Evolutionary conservation across 208 protist genomes (phyloP).

Genomic region (Leishmania braziliensis): DNA sequence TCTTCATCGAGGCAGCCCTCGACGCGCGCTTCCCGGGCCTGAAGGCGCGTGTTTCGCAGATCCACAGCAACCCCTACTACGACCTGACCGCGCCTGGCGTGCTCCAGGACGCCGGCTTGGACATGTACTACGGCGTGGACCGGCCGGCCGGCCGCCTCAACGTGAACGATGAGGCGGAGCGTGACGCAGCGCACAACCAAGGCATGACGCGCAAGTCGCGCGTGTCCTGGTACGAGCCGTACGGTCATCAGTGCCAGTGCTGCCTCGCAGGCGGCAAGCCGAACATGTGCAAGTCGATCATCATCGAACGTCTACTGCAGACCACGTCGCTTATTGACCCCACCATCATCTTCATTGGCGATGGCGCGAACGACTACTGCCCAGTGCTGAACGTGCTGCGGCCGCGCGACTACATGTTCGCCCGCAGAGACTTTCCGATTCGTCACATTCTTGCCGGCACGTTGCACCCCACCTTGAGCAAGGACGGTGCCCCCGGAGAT

Average conservation of each 20-base stretch:
- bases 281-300: constrained; percentile 89
- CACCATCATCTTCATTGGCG: constrained; percentile 87
- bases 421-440: constrained; percentile 60
- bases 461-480: neutral
- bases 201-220: constrained; percentile 46
- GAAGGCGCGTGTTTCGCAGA: constrained; percentile 56
- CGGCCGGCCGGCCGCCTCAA: constrained; percentile 15
- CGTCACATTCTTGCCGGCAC: constrained; percentile 49
- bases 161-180: constrained; percentile 51
- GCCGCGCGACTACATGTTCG: constrained; percentile 82
- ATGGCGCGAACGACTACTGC: constrained; percentile 88
- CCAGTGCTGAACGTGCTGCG: constrained; percentile 78
- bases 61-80: constrained; percentile 87
- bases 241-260: constrained; percentile 64
- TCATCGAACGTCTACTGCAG: constrained; percentile 75
- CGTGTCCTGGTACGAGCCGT: constrained; percentile 79
- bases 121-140: constrained; percentile 21
- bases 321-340: constrained; percentile 81
- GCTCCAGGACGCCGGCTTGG: neutral
- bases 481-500: neutral
- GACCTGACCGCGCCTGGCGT: constrained; percentile 38
- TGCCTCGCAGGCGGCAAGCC: constrained; percentile 55
- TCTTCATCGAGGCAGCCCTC: constrained; percentile 80
- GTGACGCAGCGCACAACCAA: constrained; percentile 53
- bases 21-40: constrained; percentile 53